Evolutionary conservation across 352 stramenopile species (phyloP), one percentile per base, ranked within the genome.

Genomic region (Phytophthora uliginosa): DNA sequence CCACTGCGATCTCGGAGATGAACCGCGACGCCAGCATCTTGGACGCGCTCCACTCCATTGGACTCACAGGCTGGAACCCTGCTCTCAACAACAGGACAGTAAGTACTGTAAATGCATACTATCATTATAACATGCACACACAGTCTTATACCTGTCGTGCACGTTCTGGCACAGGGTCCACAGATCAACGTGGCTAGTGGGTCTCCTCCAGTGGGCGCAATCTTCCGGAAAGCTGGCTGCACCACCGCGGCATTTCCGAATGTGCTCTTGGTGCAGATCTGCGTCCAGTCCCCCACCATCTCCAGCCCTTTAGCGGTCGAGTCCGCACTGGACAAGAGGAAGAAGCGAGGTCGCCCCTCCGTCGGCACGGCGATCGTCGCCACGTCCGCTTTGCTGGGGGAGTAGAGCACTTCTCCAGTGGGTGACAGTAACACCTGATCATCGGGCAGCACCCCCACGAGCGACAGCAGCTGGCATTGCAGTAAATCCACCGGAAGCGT

Each of bases 391-490:
- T 78, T 65, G n/a, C 24, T 64, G 20, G 75, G 73, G 2, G 63
- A 63, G 20, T 69, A 73, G 15, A 92, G 40, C 22, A 92, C 68
- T 45, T 84, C 60, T 6, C 84, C 81, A 31, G 31, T 73, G 3
- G 72, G 83, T 7, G 79, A 90, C 18, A 92, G 52, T 42, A 93
- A 70, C 31, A 83, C 65, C 61, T 95, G 87, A 18, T 90, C 78
- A 5, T 91, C 78, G 0, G 84, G 83, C 12, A 82, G 65, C n/a
- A 91, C 55, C 5, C 83, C 85, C 17, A 89, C 18, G 17, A 95
- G 85, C 53, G 87, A 95, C 38, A 95, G 64, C 20, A 95, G 67
- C 59, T 93, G 85, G 55, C 82, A 90, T 70, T 92, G 87, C 48
- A 93, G 64, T 69, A 95, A 59, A 54, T 92, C 85, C 5, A 90